A percentile compares a stretch with the other conserved stretches of the same genome.
Conservation (phyloP, 768 basidiomycete genomes). For the Sporobolomyces phaffii region DNA sequence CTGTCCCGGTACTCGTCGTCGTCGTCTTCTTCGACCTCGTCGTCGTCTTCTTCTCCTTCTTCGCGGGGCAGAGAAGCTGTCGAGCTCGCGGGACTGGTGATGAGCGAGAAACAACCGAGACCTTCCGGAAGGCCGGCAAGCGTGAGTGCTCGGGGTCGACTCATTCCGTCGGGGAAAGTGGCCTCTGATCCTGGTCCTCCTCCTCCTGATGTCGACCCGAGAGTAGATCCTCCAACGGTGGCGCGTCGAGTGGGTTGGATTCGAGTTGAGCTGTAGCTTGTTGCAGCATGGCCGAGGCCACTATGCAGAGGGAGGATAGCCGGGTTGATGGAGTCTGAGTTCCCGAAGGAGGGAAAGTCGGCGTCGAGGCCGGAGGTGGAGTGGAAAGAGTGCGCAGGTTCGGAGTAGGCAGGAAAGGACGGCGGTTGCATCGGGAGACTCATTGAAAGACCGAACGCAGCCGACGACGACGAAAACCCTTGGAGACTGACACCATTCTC, state of each 20-base stretch:
- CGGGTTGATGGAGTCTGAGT: slow-evolving; percentile 27
- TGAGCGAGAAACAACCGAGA: slow-evolving; percentile 33
- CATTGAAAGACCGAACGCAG: slow-evolving; percentile 14
- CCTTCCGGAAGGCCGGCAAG: slow-evolving; percentile 33
- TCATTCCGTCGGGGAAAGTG: background rate
- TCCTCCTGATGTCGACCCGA: slow-evolving; percentile 1
- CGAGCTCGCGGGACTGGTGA: slow-evolving; percentile 25
- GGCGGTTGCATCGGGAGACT: slow-evolving; percentile 11
- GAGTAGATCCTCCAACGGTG: background rate
- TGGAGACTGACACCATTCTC: background rate
- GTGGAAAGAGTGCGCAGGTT: slow-evolving; percentile 16
- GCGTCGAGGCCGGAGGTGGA: background rate
- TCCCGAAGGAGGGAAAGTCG: slow-evolving; percentile 12
- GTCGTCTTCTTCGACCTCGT: slow-evolving; percentile 1
- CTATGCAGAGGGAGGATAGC: slow-evolving; percentile 26
- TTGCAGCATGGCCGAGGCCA: slow-evolving; percentile 29
- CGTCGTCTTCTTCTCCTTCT: background rate
- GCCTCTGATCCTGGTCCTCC: background rate
- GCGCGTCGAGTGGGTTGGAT: slow-evolving; percentile 12
- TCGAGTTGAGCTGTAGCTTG: slow-evolving; percentile 22
- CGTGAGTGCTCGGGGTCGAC: slow-evolving; percentile 22
- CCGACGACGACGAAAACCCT: slow-evolving; percentile 1
- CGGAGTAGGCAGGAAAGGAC: slow-evolving; percentile 29
- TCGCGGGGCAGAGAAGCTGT: slow-evolving; percentile 3
- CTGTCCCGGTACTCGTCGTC: background rate